These are phyloP conservation scores for Candida sanyaensis DNA, from an alignment of 1,139 yeast species.

Conservation along the genomic window DNA sequence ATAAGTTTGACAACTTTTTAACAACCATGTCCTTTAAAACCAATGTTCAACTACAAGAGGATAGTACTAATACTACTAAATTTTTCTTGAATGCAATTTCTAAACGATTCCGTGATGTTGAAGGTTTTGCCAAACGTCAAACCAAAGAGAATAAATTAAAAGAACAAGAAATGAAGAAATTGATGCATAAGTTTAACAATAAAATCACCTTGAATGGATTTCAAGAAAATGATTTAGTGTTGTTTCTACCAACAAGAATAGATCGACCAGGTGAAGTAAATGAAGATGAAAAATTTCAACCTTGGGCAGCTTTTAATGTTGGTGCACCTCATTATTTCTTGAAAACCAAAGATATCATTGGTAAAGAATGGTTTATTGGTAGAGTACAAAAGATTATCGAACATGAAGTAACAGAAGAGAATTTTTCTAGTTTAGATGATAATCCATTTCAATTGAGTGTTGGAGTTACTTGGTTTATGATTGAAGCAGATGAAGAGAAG, in stretches of 20 bases:
- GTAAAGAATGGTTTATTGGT: slow-evolving; percentile 74
- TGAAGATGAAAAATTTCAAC: slow-evolving; percentile 38
- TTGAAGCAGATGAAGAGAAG: slow-evolving; percentile 42
- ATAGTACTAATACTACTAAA: slow-evolving; percentile 23
- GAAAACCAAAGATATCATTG: slow-evolving; percentile 28
- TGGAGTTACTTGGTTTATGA: slow-evolving; percentile 52
- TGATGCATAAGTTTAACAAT: slow-evolving; percentile 38
- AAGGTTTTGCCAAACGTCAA: slow-evolving; percentile 62
- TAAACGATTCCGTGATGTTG: slow-evolving; percentile 85
- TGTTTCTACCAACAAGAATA: slow-evolving; percentile 75
- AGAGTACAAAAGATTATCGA: slow-evolving; percentile 54
- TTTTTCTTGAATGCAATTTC: slow-evolving; percentile 67
- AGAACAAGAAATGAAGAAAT: slow-evolving; percentile 42
- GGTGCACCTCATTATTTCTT: slow-evolving; percentile 80
- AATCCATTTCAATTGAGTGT: slow-evolving; percentile 53
- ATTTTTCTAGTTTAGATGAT: slow-evolving; percentile 24
- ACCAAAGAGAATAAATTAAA: slow-evolving; percentile 70
- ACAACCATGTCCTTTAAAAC: slow-evolving; percentile 36
- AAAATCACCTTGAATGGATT: slow-evolving; percentile 71
- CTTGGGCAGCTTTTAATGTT: slow-evolving; percentile 87
- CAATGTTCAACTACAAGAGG: slow-evolving; percentile 33
- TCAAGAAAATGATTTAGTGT: slow-evolving; percentile 69
- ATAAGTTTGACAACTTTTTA: slow-evolving; percentile 28
- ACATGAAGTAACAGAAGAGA: slow-evolving; percentile 41
- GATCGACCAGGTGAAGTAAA: slow-evolving; percentile 30